Percentiles rank a stretch among this genome's conserved stretches.
These are phyloP conservation scores for Diaporthe ilicicola DNA, from an alignment of 2,329 filamentous ascomycete genomes.

Conservation along the genomic window DNA sequence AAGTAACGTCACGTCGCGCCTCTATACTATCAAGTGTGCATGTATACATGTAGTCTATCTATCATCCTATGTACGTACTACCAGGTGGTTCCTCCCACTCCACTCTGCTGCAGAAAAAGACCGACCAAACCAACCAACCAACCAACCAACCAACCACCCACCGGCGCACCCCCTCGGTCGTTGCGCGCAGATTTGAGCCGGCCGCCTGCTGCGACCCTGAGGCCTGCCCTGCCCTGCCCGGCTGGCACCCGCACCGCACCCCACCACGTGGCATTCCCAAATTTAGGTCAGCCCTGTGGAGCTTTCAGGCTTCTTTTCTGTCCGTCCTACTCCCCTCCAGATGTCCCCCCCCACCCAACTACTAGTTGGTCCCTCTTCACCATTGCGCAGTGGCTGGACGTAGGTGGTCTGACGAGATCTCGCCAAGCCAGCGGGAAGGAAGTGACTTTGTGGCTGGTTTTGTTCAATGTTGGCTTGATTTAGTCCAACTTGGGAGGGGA, in stretches of 20 bases:
- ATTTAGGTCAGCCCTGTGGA: conserved; percentile 21
- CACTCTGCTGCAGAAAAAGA: conserved; percentile 2
- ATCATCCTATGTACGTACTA: neutral
- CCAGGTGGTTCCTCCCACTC: neutral
- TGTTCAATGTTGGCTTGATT: too few species aligned
- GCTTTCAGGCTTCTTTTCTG: neutral
- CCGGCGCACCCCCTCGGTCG: neutral
- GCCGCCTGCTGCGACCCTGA: neutral
- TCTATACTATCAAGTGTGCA: neutral
- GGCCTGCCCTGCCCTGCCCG: neutral
- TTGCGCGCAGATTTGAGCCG: conserved; percentile 14
- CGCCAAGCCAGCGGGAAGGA: neutral
- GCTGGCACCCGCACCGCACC: neutral
- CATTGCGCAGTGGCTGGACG: neutral
- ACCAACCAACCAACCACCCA: too few species aligned
- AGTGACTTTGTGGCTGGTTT: too few species aligned
- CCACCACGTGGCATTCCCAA: conserved; percentile 28
- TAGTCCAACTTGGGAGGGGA: too few species aligned
- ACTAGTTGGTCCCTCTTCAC: too few species aligned
- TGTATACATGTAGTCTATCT: neutral
- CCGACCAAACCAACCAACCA: too few species aligned
- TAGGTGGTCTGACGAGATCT: neutral
- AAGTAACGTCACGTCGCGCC: neutral
- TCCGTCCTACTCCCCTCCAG: too few species aligned
- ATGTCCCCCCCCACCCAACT: too few species aligned